Conservation (phyloP, 225 moss, liverwort and hornwort genomes). For the Pleurozium schreberi region DNA sequence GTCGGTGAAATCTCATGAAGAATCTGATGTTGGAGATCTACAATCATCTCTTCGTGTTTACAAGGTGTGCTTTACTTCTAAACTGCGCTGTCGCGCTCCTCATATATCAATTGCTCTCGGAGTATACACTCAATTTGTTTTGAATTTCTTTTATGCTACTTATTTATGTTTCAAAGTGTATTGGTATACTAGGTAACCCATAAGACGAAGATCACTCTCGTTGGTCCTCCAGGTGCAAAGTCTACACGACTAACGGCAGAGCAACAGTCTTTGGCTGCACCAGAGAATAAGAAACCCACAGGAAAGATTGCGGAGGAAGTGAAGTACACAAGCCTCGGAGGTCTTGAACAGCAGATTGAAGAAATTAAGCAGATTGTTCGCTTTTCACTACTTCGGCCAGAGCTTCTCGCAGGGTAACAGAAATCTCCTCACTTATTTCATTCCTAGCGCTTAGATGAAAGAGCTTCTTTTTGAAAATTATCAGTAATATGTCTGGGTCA, state of each 20-base stretch:
- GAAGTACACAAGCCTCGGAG: constrained; percentile 66
- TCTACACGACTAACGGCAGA: not conserved
- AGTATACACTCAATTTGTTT: not conserved
- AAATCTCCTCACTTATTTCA: not conserved
- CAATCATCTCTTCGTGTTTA: constrained; percentile 22
- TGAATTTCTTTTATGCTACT: not conserved
- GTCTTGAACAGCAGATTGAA: constrained; percentile 67
- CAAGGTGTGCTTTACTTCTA: constrained; percentile 9
- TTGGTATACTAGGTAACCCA: constrained; percentile 37
- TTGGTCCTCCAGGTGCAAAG: constrained; percentile 33
- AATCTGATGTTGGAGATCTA: not conserved
- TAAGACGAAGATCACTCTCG: constrained; percentile 51
- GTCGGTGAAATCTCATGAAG: not conserved
- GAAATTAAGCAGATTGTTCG: constrained; percentile 78
- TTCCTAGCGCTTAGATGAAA: not conserved
- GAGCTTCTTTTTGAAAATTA: not conserved
- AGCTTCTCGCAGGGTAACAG: constrained; percentile 52
- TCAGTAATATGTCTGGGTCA: not conserved
- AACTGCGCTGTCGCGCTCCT: not conserved
- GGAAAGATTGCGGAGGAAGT: constrained; percentile 33
- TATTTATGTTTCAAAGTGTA: constrained; percentile 1
- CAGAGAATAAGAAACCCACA: constrained; percentile 3
- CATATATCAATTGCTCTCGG: not conserved
- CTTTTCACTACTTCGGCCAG: constrained; percentile 63
- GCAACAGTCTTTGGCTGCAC: not conserved